These are phyloP conservation scores for Chenopodium berlandieri DNA, from an alignment of 148 eudicot genomes.

Conservation along the genomic window DNA sequence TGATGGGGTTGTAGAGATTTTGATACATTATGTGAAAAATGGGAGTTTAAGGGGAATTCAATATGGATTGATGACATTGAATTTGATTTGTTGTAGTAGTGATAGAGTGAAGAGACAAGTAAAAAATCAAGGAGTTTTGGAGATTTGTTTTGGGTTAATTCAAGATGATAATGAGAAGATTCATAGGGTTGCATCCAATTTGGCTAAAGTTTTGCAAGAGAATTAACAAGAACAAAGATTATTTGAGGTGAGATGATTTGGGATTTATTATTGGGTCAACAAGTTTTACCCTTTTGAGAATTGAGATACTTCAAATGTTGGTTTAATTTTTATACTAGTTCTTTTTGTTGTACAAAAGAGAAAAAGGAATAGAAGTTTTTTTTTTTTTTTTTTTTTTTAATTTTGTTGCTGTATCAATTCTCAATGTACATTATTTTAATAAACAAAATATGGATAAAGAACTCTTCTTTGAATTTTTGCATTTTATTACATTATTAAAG, in stretches of 20 bases:
- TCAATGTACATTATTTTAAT: slow-evolving; percentile 14
- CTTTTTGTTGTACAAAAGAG: slow-evolving; percentile 45
- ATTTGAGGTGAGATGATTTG: background rate
- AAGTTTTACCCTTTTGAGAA: background rate
- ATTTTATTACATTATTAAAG: no score
- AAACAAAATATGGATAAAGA: background rate
- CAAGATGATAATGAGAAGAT: slow-evolving; percentile 87
- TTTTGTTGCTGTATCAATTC: slow-evolving; percentile 10
- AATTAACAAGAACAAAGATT: slow-evolving; percentile 5
- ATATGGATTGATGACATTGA: slow-evolving; percentile 62
- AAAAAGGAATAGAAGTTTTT: slow-evolving; percentile 6
- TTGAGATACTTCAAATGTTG: slow-evolving; percentile 9
- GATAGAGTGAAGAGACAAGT: slow-evolving; percentile 43
- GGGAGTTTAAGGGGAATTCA: slow-evolving; percentile 81
- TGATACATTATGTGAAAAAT: slow-evolving; percentile 59
- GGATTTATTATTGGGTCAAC: background rate
- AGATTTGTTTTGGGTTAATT: slow-evolving; percentile 63
- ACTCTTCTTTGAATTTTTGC: background rate
- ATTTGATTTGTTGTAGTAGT: slow-evolving; percentile 52
- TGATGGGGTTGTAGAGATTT: slow-evolving; percentile 39
- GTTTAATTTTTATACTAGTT: slow-evolving; percentile 26
- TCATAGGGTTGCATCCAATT: slow-evolving; percentile 64
- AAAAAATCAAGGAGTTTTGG: slow-evolving; percentile 56
- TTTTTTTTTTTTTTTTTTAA: background rate
- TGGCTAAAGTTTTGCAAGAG: slow-evolving; percentile 63